These are phyloP conservation scores for Pythium rishiriense DNA, from an alignment of 352 stramenopile genomes.

Conservation along the genomic window DNA sequence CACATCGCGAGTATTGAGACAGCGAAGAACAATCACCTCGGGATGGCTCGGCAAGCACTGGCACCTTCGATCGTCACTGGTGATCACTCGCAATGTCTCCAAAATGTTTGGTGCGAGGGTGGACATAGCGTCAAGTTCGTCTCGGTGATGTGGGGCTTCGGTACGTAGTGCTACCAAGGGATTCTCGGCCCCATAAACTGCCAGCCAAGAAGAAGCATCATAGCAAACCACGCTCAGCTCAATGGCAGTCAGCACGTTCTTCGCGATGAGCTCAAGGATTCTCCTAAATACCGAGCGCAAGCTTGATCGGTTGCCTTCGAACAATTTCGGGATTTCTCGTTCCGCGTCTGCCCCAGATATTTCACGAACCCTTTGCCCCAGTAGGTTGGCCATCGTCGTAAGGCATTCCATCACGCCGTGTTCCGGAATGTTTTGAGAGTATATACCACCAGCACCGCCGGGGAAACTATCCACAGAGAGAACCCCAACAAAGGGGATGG, in stretches of 20 bases:
- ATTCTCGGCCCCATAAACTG: background rate
- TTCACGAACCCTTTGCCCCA: constrained; percentile 49
- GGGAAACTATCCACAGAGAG: constrained; percentile 67
- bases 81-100: background rate
- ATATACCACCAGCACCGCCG: constrained; percentile 52
- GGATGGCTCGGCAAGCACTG: constrained; percentile 13
- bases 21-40: constrained; percentile 27
- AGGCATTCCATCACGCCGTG: constrained; percentile 56
- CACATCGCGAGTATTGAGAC: constrained; percentile 15
- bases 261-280: constrained; percentile 37
- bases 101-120: constrained; percentile 1
- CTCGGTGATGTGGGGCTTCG: background rate
- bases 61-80: constrained; percentile 1
- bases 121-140: background rate
- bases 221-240: constrained; percentile 42
- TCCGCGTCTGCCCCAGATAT: constrained; percentile 24
- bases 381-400: constrained; percentile 39
- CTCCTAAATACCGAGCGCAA: constrained; percentile 38
- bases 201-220: background rate
- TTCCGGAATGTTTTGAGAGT: constrained; percentile 50
- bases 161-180: constrained; percentile 10
- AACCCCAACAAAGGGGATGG: constrained; percentile 70
- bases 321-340: constrained; percentile 38
- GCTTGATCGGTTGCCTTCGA: constrained; percentile 61
- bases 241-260: constrained; percentile 43